Percentiles rank a stretch among this genome's conserved stretches.
Conservation (phyloP, 805 yeast genomes). For the Lipomyces sp. region DNA sequence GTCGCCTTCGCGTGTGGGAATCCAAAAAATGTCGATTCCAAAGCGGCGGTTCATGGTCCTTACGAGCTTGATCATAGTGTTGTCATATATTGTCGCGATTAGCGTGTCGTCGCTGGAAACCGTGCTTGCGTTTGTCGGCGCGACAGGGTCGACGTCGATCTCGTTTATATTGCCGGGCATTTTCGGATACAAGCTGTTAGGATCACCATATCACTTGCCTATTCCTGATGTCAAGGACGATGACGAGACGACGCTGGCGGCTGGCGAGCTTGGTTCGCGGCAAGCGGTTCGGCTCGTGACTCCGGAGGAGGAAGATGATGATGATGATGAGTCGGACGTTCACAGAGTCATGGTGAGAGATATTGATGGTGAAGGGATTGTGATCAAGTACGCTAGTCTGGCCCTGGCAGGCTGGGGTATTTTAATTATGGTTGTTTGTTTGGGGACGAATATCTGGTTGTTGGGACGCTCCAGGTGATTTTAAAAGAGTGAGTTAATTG, state of each 20-base stretch:
- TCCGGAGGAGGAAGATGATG: slow-evolving; percentile 12
- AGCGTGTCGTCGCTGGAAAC: slow-evolving; percentile 74
- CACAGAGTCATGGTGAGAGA: slow-evolving; percentile 13
- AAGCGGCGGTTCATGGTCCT: slow-evolving; percentile 46
- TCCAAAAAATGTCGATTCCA: slow-evolving; percentile 19
- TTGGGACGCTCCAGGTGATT: slow-evolving; percentile 7
- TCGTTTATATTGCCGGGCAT: slow-evolving; percentile 90
- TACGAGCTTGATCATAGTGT: slow-evolving; percentile 53
- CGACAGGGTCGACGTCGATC: slow-evolving; percentile 90
- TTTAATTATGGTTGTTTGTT: slow-evolving; percentile 69
- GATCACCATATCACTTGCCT: slow-evolving; percentile 40
- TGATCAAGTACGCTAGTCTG: slow-evolving; percentile 56
- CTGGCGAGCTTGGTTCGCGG: slow-evolving; percentile 13
- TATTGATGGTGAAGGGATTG: slow-evolving; percentile 27
- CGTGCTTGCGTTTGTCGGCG: slow-evolving; percentile 85
- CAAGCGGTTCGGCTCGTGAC: slow-evolving; percentile 18
- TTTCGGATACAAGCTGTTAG: slow-evolving; percentile 76
- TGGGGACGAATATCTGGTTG: slow-evolving; percentile 45
- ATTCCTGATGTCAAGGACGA: slow-evolving; percentile 21
- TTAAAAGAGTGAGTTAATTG: no score
- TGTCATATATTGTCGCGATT: slow-evolving; percentile 68
- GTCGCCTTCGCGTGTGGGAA: slow-evolving; percentile 44
- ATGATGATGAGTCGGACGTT: slow-evolving; percentile 27
- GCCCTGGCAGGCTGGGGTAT: slow-evolving; percentile 70
- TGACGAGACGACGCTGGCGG: slow-evolving; percentile 19